A percentile compares a stretch with the other conserved stretches of the same genome.
phyloP scores from a whole-genome alignment of 2,329 filamentous ascomycete species.

The Colletotrichum sojae region DNA sequence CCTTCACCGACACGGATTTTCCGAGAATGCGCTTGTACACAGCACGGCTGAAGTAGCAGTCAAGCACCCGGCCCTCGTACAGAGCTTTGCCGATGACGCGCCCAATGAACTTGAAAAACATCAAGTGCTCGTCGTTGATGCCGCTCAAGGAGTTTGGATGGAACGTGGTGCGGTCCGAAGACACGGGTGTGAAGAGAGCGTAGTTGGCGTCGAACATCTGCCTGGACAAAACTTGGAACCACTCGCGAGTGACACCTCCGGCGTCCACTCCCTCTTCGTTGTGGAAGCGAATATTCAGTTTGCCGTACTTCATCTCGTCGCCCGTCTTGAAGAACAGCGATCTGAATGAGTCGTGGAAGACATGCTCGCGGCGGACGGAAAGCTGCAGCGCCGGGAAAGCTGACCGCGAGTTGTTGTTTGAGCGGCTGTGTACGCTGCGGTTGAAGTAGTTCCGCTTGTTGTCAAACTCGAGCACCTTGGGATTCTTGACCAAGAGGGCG shows the following conservation, averaged over 20 bases:
- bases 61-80: slow-evolving; percentile 94
- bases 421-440: slow-evolving; percentile 84
- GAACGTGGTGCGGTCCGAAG: slow-evolving; percentile 97
- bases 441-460: slow-evolving; percentile 99
- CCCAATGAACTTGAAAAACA: slow-evolving; percentile 99
- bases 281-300: slow-evolving; percentile 97
- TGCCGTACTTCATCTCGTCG: slow-evolving; percentile 99
- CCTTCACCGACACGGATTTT: slow-evolving; percentile 96
- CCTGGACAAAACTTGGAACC: slow-evolving; percentile 97
- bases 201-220: slow-evolving; percentile 99
- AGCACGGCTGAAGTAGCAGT: slow-evolving; percentile 98
- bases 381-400: slow-evolving; percentile 83
- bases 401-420: slow-evolving; percentile 78
- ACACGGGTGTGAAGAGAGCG: slow-evolving; percentile 95
- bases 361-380: slow-evolving; percentile 90
- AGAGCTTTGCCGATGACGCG: slow-evolving; percentile 98
- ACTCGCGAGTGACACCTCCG: slow-evolving; percentile 96
- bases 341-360: slow-evolving; percentile 98
- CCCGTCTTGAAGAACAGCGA: slow-evolving; percentile 97
- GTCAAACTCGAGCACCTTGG: slow-evolving; percentile 98
- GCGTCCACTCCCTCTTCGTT: slow-evolving; percentile 98
- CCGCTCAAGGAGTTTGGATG: slow-evolving; percentile 95
- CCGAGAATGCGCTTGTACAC: slow-evolving; percentile 98
- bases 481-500: slow-evolving; percentile 95
- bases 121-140: slow-evolving; percentile 94